These are phyloP conservation scores for Sporisorium scitamineum DNA, from an alignment of 1,284 basidiomycete genomes.

Conservation along the genomic window DNA sequence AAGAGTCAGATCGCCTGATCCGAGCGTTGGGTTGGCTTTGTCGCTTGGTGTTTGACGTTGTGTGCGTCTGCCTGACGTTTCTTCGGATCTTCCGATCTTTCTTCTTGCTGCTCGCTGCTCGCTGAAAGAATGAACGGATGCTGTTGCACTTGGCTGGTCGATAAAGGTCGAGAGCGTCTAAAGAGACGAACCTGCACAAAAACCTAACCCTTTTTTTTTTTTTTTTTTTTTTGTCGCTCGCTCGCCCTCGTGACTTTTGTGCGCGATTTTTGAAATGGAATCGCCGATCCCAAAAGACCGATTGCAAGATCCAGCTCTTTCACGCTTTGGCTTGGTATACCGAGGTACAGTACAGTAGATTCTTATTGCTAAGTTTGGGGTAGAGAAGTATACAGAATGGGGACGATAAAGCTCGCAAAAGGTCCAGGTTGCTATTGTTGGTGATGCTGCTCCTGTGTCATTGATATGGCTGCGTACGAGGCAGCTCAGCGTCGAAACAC, in stretches of 20 bases:
- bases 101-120: neutral
- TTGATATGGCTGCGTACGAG: no score
- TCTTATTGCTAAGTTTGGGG: neutral
- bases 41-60: neutral
- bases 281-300: conserved; percentile 13
- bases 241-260: conserved; percentile 27
- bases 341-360: no score
- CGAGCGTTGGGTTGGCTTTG: neutral
- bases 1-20: neutral
- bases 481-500: conserved; percentile 21
- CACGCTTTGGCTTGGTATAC: no score
- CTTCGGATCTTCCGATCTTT: conserved; percentile 28
- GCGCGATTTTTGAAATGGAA: neutral
- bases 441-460: no score
- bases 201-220: neutral
- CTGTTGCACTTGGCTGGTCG: neutral
- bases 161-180: conserved; percentile 5
- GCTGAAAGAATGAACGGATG: neutral
- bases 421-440: neutral
- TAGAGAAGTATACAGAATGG: neutral
- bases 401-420: no score
- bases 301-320: neutral
- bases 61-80: conserved; percentile 10
- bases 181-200: neutral
- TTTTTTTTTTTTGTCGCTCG: neutral